Evolutionary conservation across 2,329 filamentous ascomycete genomes (phyloP).

Genomic region (Apiospora phragmitis): DNA sequence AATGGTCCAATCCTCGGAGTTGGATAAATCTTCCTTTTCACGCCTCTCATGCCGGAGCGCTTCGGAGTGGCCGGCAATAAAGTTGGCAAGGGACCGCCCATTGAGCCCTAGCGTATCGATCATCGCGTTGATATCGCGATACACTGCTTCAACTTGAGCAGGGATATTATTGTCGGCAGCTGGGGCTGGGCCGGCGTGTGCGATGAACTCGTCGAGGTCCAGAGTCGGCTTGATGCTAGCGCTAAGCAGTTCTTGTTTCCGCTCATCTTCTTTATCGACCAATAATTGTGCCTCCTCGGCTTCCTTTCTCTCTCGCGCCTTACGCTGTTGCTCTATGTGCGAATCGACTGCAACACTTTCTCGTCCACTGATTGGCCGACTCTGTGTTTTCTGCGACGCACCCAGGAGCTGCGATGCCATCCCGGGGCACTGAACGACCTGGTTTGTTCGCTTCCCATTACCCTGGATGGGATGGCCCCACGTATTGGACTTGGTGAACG

Average conservation of each 20-base stretch:
- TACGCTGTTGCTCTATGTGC: conserved; percentile 52
- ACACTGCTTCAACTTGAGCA: conserved; percentile 66
- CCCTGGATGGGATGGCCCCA: conserved; percentile 52
- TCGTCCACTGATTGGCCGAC: conserved; percentile 41
- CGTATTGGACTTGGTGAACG: conserved; percentile 74
- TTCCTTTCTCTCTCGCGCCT: conserved; percentile 54
- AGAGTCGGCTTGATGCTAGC: conserved; percentile 63
- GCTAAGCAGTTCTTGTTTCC: conserved; percentile 62
- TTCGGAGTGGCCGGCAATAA: conserved; percentile 67
- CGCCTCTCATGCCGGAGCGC: conserved; percentile 51
- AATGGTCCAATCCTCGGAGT: conserved; percentile 69
- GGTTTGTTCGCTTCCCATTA: conserved; percentile 48
- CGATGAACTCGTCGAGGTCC: conserved; percentile 67
- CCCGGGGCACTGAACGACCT: conserved; percentile 63
- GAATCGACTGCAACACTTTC: conserved; percentile 43
- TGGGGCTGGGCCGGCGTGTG: conserved; percentile 54
- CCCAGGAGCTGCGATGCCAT: conserved; percentile 57
- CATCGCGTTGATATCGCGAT: conserved; percentile 89
- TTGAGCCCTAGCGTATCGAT: conserved; percentile 91
- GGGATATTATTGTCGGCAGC: conserved; percentile 58
- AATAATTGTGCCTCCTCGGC: conserved; percentile 58
- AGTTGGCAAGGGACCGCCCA: conserved; percentile 63
- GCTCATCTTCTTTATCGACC: conserved; percentile 69
- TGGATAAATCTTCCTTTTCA: conserved; percentile 67
- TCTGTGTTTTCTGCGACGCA: conserved; percentile 37